Conservation (phyloP, 768 basidiomycete genomes). For the Candolleomyces efflorescens region DNA sequence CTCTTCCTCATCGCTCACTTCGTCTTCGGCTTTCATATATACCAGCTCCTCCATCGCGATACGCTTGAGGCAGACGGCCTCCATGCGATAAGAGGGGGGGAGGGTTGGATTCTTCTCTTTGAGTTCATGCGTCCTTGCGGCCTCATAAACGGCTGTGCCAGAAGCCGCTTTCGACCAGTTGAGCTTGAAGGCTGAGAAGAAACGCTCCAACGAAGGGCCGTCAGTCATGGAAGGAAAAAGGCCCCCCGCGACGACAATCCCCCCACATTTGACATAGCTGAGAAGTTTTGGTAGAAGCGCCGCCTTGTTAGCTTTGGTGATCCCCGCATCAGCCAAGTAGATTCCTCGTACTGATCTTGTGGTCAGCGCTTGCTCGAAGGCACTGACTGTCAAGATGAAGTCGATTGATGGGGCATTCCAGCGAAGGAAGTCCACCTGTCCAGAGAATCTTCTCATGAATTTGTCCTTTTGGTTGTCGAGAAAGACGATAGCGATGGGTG, state of each 20-base stretch:
- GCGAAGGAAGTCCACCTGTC: constrained; percentile 12
- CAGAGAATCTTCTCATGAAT: constrained; percentile 3
- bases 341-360: constrained; percentile 24
- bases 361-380: constrained; percentile 18
- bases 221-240: constrained; percentile 16
- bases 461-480: constrained; percentile 1
- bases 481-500: neutral
- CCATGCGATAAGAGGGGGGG: constrained; percentile 19
- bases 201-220: constrained; percentile 11
- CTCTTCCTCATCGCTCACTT: neutral
- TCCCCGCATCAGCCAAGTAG: constrained; percentile 23
- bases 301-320: constrained; percentile 15
- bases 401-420: constrained; percentile 15
- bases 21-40: too few species aligned
- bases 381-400: constrained; percentile 9
- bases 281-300: constrained; percentile 19
- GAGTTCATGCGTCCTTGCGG: constrained; percentile 8
- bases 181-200: constrained; percentile 19
- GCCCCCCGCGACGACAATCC: constrained; percentile 26
- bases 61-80: too few species aligned
- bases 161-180: constrained; percentile 14
- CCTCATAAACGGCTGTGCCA: constrained; percentile 11
- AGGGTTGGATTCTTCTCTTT: constrained; percentile 12
- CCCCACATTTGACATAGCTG: constrained; percentile 23
- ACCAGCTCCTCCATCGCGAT: too few species aligned